Base-by-base conservation (phyloP, 345 rosid genomes). In the Diplotaxis tenuifolia region DNA sequence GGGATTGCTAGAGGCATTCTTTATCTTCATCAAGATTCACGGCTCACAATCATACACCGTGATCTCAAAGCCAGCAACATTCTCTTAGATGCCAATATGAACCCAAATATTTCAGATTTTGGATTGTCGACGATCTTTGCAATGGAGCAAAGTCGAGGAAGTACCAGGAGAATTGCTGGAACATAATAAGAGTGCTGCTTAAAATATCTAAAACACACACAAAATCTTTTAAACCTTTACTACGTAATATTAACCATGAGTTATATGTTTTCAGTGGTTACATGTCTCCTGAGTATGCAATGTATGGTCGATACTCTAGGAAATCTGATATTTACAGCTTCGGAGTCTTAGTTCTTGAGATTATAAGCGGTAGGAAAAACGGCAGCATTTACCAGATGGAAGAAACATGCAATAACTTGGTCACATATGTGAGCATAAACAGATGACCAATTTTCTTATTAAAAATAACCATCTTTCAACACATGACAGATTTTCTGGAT, bases 11-110 rank as follows among this genome's bases (percentile, higher is more conserved):
- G 75, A 54, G 81, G 81, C 5, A 25, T 78, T 31, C 25, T 67
- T 9, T 78, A 78, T 57, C 75, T 78, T 34, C 81, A 78, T 73
- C 75, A 80, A 54, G 84, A 82, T 72, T 82, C 82, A 19, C 72
- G 52, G 40, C 54, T 78, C 4, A 72, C 12, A 42, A 68, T 78
- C 42, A 78, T 78, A 22, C 81, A 78, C 7, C 71, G 76, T 49
- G 81, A 72, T 49, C 81, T 77, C 28, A 77, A 77, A 67, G 77
- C 73, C 2, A 67, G 77, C 40, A 77, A 72, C 52, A 72, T 77
- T 65, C 75, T 78, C 28, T 36, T 78, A 61, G 81, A 78, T 65
- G 38, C 21, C 0, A 6, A 78, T 29, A 67, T 78, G 81, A 78
- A 62, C 70, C 77, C 81, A 0, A 78, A 78, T 73, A 73, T 78